Percentiles rank a stretch among this genome's conserved stretches.
These are phyloP conservation scores for Krasilnikovozyma curviuscula DNA, from an alignment of 768 basidiomycete species.

Conservation along the genomic window DNA sequence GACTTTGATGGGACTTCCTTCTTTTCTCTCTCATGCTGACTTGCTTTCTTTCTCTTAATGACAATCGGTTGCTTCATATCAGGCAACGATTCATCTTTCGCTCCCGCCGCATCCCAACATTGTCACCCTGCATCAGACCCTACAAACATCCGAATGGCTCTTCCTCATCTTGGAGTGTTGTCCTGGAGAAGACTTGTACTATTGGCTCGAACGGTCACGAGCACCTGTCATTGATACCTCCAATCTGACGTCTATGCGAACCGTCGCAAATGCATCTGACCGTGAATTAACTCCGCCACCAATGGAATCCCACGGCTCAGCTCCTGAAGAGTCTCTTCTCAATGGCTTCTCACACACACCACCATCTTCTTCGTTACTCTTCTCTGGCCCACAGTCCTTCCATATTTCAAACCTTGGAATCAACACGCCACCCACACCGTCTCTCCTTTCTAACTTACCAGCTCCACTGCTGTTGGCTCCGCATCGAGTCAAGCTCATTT, in stretches of 20 bases:
- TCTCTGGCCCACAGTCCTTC: constrained; percentile 1
- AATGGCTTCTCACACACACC: constrained; percentile 3
- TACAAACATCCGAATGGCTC: constrained; percentile 78
- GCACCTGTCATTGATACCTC: constrained; percentile 20
- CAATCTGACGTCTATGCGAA: constrained; percentile 10
- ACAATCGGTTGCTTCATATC: neutral
- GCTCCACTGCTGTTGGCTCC: constrained; percentile 55
- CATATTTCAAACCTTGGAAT: constrained; percentile 5
- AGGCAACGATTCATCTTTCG: constrained; percentile 90
- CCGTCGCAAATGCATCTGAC: neutral
- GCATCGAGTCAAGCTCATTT: constrained; percentile 74
- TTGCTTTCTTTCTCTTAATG: neutral
- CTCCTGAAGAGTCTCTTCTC: constrained; percentile 5
- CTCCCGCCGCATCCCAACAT: constrained; percentile 78
- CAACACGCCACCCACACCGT: constrained; percentile 74
- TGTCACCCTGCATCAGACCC: constrained; percentile 70
- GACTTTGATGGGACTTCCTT: constrained; percentile 3
- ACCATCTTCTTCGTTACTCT: neutral
- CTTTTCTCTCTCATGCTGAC: neutral
- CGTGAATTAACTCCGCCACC: neutral
- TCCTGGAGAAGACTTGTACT: constrained; percentile 91
- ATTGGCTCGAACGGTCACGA: constrained; percentile 93
- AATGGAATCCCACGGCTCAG: constrained; percentile 11
- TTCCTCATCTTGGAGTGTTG: constrained; percentile 88
- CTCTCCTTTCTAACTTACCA: constrained; percentile 62